phyloP scores from a whole-genome alignment of 2,329 filamentous ascomycete species.

The Colletotrichum sp. region DNA sequence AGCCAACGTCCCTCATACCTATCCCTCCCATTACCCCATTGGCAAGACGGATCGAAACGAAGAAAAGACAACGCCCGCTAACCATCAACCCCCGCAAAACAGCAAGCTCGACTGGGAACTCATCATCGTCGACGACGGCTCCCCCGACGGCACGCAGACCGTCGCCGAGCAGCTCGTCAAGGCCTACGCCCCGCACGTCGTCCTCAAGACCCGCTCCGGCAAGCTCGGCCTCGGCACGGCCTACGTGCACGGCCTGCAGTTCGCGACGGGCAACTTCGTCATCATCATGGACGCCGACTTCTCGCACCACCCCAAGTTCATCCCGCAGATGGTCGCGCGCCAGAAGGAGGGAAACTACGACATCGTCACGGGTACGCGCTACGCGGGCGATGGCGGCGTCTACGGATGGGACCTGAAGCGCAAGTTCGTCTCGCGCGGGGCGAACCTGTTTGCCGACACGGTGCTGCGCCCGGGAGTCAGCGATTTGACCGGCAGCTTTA shows the following conservation, averaged over 20 bases:
- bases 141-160: conserved; percentile 91
- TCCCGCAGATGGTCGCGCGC: conserved; percentile 86
- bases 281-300: conserved; percentile 99
- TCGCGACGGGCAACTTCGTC: conserved; percentile 89
- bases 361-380: conserved; percentile 95
- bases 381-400: conserved; percentile 87
- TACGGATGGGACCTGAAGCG: conserved; percentile 97
- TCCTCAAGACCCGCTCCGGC: conserved; percentile 86
- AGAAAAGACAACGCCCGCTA: neutral
- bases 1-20: neutral
- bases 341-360: conserved; percentile 84
- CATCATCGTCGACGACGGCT: conserved; percentile 97
- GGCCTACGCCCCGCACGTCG: conserved; percentile 79
- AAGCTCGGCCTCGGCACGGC: conserved; percentile 97
- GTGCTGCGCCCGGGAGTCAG: conserved; percentile 92
- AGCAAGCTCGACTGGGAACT: conserved; percentile 97
- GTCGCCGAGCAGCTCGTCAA: conserved; percentile 90
- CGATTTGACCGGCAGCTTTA: conserved; percentile 93
- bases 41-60: neutral
- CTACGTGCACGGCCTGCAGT: conserved; percentile 94
- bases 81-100: neutral
- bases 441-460: conserved; percentile 95
- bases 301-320: conserved; percentile 99
- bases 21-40: neutral
- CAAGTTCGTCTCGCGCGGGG: conserved; percentile 83